Base-by-base conservation (phyloP, 192 early-diverging fungal genomes). In the Allomyces macrogynus region DNA sequence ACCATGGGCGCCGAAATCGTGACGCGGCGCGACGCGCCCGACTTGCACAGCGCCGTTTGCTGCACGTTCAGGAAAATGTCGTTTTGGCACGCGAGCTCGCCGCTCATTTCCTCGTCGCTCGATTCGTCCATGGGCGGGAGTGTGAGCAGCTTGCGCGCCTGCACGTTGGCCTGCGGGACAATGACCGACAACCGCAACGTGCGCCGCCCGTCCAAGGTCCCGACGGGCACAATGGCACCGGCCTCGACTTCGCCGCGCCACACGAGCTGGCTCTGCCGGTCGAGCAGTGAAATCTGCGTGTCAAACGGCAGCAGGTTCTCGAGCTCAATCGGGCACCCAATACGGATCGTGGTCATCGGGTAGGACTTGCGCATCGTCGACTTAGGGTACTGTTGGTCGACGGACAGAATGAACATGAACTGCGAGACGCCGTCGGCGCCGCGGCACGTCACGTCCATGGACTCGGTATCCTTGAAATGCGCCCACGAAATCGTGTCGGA, bases 281-380 rank as follows among this genome's bases (percentile, higher is more conserved):
- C 92, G 62, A 83, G 72, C 14, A 99, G 79, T 18, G 75, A 75
- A 63, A 90, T 89, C 22, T 81, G 78, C 68, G 92, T 76, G 64
- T 90, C 81, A 70, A 88, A 96, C 0, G 96, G 96, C 32, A 99
- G 74, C 23, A 97, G 75, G 67, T 99, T 99, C 77, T 99, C 96
- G 26, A 99, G 78, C 75, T 91, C 87, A 11, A 90, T 75, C 16
- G 88, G 88, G 26, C 87, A 82, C 57, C 80, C 84, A 67, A 90
- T 71, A 3, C 82, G 82, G 64, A 90, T 81, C 5, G 79, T 73
- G 83, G 87, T 88, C 67, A 86, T 87, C 42, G 93, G 92, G 62
- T 76, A 71, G 5, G 77, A 25, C 3, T 82, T 61, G 68, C 67
- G 66, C 42, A 80, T 74, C 4, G 67, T 75, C 62, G 82, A 60